These are phyloP conservation scores for Mycena leptocephala DNA, from an alignment of 768 basidiomycete genomes.

Conservation along the genomic window DNA sequence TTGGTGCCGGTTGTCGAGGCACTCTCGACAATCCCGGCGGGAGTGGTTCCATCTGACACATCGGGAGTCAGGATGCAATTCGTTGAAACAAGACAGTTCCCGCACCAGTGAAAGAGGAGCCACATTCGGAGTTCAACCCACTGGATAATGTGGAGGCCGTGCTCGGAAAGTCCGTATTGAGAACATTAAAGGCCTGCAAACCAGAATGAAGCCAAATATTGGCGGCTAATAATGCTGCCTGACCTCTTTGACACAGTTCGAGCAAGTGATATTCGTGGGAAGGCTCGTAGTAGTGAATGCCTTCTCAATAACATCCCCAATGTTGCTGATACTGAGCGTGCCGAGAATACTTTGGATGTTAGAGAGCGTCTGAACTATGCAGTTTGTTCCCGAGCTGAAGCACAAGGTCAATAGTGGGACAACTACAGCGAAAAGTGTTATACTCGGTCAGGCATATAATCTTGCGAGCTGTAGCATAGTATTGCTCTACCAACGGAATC, in stretches of 20 bases:
- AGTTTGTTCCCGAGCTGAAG: slow-evolving; percentile 59
- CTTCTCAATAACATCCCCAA: slow-evolving; percentile 34
- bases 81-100: slow-evolving; percentile 11
- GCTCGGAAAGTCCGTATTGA: slow-evolving; percentile 54
- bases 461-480: slow-evolving; percentile 72
- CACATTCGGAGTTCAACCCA: slow-evolving; percentile 59
- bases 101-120: slow-evolving; percentile 69
- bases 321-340: slow-evolving; percentile 53
- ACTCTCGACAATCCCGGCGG: slow-evolving; percentile 53
- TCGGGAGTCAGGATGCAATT: not conserved
- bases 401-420: not conserved
- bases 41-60: slow-evolving; percentile 55
- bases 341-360: slow-evolving; percentile 62
- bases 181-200: slow-evolving; percentile 59
- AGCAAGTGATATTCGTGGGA: slow-evolving; percentile 63
- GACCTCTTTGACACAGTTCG: slow-evolving; percentile 66
- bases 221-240: too few relatives aligned
- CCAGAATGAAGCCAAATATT: not conserved
- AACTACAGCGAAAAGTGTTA: slow-evolving; percentile 41
- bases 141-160: slow-evolving; percentile 47
- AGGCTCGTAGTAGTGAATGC: slow-evolving; percentile 33
- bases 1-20: slow-evolving; percentile 42
- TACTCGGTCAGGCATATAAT: slow-evolving; percentile 79
- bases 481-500: slow-evolving; percentile 61
- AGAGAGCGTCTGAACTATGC: slow-evolving; percentile 71